A percentile compares a stretch with the other conserved stretches of the same genome.
phyloP scores from a whole-genome alignment of 139 green algal species.

The Chlamydomonas eustigma region DNA sequence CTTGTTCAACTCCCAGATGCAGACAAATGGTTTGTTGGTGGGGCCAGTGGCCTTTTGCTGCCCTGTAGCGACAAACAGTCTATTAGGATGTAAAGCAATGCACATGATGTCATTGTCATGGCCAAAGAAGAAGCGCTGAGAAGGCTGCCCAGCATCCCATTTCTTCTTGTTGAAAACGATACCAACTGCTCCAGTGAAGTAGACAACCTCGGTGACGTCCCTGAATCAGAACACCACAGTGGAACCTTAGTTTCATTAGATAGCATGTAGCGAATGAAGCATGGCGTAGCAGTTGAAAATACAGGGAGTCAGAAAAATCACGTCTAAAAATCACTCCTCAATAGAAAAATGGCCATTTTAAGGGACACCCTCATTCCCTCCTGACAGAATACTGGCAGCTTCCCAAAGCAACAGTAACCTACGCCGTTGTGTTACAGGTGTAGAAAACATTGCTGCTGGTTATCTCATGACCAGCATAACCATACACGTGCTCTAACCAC shows the following conservation, averaged over 20 bases:
- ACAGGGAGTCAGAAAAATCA: too few species aligned
- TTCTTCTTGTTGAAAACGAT: conserved; percentile 55
- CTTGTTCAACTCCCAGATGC: conserved; percentile 51
- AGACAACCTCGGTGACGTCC: conserved; percentile 42
- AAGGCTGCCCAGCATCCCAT: conserved; percentile 24
- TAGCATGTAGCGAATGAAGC: too few species aligned
- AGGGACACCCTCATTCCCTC: too few species aligned
- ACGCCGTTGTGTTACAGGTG: conserved; percentile 42
- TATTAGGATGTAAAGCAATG: conserved; percentile 31
- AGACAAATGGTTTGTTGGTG: conserved; percentile 41
- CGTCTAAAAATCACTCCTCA: too few species aligned
- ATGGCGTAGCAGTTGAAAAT: too few species aligned
- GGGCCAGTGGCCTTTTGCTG: conserved; percentile 43
- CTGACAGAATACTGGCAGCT: too few species aligned
- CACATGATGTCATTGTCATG: conserved; percentile 48
- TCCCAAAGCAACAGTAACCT: too few species aligned
- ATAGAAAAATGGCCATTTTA: too few species aligned
- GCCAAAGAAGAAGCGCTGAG: conserved; percentile 61
- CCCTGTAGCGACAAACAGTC: conserved; percentile 51
- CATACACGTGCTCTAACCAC: conserved; percentile 62
- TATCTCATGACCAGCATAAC: conserved; percentile 50
- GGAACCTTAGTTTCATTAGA: too few species aligned
- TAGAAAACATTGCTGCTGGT: conserved; percentile 55
- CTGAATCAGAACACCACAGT: too few species aligned
- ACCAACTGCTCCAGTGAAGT: conserved; percentile 50